Percentiles rank a stretch among this genome's conserved stretches.
Evolutionary conservation across 108 stramenopile genomes (phyloP).

Genomic region (Cyclostephanos tholiformis): DNA sequence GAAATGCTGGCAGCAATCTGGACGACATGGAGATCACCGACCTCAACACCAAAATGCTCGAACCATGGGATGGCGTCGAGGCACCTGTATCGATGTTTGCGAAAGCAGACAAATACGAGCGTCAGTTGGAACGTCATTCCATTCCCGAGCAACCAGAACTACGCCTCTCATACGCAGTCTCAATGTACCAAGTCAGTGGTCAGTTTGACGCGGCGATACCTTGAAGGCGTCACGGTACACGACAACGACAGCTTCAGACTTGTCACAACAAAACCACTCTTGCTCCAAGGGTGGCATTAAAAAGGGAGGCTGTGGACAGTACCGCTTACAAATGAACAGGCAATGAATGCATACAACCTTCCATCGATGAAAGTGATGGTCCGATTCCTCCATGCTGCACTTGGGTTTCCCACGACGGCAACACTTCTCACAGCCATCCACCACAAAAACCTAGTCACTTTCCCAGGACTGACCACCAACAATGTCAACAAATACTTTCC

Average conservation of each 20-base stretch:
- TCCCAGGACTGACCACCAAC: background rate
- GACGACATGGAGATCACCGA: no score
- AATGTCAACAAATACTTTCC: background rate
- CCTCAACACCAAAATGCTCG: no score
- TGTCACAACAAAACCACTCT: background rate
- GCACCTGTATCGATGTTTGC: no score
- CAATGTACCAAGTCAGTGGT: no score
- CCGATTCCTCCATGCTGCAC: slow-evolving; percentile 13
- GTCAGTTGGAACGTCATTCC: no score
- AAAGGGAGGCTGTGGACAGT: background rate
- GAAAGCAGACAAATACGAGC: no score
- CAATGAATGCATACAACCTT: slow-evolving; percentile 6
- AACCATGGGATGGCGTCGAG: no score
- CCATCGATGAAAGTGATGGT: background rate
- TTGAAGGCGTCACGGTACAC: background rate
- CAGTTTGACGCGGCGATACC: background rate
- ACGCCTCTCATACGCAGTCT: no score
- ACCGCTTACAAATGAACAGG: background rate
- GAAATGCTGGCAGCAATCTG: no score
- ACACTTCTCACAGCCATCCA: background rate
- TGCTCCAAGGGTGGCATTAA: slow-evolving; percentile 5
- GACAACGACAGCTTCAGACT: background rate
- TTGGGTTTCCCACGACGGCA: background rate
- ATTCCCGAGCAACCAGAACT: no score
- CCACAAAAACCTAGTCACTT: background rate